Evolutionary conservation across 2,329 filamentous ascomycete species (phyloP).

Genomic region (Paramyrothecium sp.): DNA sequence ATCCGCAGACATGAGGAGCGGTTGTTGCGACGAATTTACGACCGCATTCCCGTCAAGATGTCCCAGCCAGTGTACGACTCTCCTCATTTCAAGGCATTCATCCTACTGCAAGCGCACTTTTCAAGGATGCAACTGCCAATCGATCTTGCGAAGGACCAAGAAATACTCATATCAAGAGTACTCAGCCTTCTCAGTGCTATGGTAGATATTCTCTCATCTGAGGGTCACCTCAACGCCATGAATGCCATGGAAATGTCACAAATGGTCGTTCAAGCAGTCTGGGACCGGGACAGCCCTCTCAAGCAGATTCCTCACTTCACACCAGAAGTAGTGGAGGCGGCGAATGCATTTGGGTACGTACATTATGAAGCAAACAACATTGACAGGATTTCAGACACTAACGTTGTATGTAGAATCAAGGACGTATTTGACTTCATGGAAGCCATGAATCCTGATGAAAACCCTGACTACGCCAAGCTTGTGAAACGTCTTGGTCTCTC

Average conservation of each 20-base stretch:
- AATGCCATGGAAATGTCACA: constrained; percentile 99
- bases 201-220: constrained; percentile 92
- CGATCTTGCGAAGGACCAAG: constrained; percentile 94
- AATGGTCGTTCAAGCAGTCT: constrained; percentile 99
- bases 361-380: background rate
- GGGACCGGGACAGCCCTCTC: constrained; percentile 94
- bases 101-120: constrained; percentile 96
- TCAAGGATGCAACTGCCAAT: constrained; percentile 95
- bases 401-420: constrained; percentile 62
- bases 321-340: constrained; percentile 77
- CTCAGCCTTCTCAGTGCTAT: constrained; percentile 86
- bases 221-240: constrained; percentile 96
- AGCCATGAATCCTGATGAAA: constrained; percentile 94
- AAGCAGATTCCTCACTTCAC: constrained; percentile 98
- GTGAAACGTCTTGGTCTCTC: constrained; percentile 76
- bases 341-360: constrained; percentile 71
- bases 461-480: constrained; percentile 74
- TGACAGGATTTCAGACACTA: constrained; percentile 20
- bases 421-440: constrained; percentile 99
- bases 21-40: constrained; percentile 87
- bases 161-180: constrained; percentile 79
- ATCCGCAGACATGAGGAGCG: constrained; percentile 90
- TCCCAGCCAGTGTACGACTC: constrained; percentile 80
- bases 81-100: constrained; percentile 97
- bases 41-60: constrained; percentile 94